Conservation (phyloP, 2,329 filamentous ascomycete genomes). For the Aureobasidium leucospermi region DNA sequence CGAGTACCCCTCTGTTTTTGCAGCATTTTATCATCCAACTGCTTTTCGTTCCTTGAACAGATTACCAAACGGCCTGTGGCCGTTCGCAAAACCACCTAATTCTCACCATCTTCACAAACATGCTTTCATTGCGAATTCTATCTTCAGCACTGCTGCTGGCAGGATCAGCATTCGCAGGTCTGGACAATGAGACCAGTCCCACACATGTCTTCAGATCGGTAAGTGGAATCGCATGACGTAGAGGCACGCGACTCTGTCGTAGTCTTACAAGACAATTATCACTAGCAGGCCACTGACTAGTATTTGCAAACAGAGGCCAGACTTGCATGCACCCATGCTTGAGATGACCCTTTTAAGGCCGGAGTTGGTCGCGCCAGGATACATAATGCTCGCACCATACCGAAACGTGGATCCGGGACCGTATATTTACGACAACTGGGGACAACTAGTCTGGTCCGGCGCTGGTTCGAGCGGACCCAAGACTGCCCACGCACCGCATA, state of each 20-base stretch:
- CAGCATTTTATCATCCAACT: neutral
- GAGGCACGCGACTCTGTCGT: neutral
- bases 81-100: constrained; percentile 2
- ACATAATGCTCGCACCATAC: constrained; percentile 46
- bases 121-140: constrained; percentile 8
- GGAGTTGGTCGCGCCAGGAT: constrained; percentile 37
- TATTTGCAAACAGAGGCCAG: constrained; percentile 26
- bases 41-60: neutral
- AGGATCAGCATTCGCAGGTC: constrained; percentile 18
- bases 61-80: constrained; percentile 11
- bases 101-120: neutral
- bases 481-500: constrained; percentile 41
- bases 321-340: constrained; percentile 32
- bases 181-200: constrained; percentile 29
- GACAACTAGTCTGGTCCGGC: constrained; percentile 45
- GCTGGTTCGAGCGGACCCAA: constrained; percentile 43
- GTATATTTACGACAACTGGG: constrained; percentile 46
- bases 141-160: constrained; percentile 15
- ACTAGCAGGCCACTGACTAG: constrained; percentile 15
- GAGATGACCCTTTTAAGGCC: constrained; percentile 27
- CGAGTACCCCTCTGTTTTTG: neutral
- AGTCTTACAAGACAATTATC: neutral
- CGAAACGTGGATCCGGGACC: constrained; percentile 42
- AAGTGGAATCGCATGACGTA: constrained; percentile 14
- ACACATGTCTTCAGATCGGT: constrained; percentile 30